Conservation (phyloP, 345 rosid species). For the Eucalyptus guilfoylei region DNA sequence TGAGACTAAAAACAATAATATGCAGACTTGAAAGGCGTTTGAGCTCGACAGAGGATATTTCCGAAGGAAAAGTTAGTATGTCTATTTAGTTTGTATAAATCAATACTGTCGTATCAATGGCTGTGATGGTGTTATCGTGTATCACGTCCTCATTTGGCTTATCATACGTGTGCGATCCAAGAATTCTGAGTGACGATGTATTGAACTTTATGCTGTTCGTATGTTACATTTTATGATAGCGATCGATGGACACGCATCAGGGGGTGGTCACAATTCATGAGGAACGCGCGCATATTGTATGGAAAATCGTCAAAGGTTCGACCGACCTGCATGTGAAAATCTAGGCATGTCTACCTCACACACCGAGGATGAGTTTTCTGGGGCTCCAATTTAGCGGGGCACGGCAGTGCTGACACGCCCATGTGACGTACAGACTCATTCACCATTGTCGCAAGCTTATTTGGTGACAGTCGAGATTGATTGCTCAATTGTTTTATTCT, state of each 20-base stretch:
- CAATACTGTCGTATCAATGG: background rate
- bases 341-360: background rate
- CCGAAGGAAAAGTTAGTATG: background rate
- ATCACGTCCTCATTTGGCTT: no score
- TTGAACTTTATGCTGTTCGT: no score
- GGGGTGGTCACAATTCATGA: no score
- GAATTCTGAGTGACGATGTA: no score
- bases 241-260: no score
- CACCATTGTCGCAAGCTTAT: background rate
- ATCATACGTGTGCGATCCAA: no score
- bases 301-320: background rate
- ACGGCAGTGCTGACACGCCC: background rate
- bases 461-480: background rate
- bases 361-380: background rate
- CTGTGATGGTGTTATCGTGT: no score
- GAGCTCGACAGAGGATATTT: background rate
- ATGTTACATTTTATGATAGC: no score
- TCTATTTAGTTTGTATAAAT: background rate
- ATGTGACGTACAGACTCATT: background rate
- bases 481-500: background rate
- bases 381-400: background rate
- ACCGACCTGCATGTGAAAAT: no score
- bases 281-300: background rate
- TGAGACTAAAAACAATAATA: background rate
- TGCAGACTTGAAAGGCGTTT: background rate